These are phyloP conservation scores for Ogataea ganodermae DNA, from an alignment of 805 yeast species.

Conservation along the genomic window DNA sequence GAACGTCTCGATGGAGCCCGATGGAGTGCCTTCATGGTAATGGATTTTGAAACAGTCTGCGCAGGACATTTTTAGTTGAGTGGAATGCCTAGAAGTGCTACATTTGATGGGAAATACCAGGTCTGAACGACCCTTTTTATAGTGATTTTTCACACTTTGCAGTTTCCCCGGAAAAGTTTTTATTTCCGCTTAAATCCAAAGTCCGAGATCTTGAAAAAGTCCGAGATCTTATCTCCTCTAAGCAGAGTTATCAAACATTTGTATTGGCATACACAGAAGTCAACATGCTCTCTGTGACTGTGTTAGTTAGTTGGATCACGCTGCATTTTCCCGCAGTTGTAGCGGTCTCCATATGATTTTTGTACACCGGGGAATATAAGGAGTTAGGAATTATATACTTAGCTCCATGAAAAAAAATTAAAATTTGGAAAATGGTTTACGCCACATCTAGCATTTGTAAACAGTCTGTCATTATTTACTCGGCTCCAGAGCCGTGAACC, in stretches of 20 bases:
- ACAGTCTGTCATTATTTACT: too few species aligned
- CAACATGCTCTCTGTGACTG: too few species aligned
- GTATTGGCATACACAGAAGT: too few species aligned
- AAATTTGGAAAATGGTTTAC: background rate
- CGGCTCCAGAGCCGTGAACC: slow-evolving; percentile 32
- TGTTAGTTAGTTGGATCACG: too few species aligned
- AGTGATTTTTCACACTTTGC: background rate
- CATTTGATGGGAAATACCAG: too few species aligned
- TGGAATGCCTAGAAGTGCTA: too few species aligned
- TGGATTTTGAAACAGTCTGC: slow-evolving; percentile 46
- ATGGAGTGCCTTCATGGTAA: slow-evolving; percentile 52
- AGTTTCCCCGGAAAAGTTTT: background rate
- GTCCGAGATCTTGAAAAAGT: background rate
- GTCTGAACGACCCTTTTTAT: background rate
- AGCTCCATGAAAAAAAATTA: too few species aligned
- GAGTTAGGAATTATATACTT: too few species aligned
- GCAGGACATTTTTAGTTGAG: slow-evolving; percentile 45
- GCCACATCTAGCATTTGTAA: background rate
- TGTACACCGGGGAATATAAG: too few species aligned
- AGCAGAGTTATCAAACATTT: too few species aligned
- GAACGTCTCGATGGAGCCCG: slow-evolving; percentile 43
- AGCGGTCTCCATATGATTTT: too few species aligned
- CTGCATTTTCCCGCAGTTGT: too few species aligned
- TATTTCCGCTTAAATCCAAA: background rate
- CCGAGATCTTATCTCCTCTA: background rate